phyloP scores from a whole-genome alignment of 176 grass and related monocot species.

The Carex kokanica region DNA sequence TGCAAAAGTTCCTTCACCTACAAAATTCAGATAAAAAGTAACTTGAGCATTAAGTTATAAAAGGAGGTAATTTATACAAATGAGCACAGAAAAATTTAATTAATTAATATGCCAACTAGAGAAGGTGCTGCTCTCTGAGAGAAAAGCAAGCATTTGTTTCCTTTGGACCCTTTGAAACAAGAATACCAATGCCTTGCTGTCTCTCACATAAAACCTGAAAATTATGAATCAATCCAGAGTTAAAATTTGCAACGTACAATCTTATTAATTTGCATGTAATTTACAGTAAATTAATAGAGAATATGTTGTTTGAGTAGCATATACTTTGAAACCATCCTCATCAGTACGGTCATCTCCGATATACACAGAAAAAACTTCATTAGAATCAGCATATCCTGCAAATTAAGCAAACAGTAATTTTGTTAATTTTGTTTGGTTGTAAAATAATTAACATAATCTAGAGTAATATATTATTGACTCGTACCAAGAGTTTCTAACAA shows the following conservation, averaged over 20 bases:
- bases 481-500: no score
- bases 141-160: slow-evolving; percentile 73
- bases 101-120: no score
- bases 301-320: background rate
- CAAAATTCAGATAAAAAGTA: background rate
- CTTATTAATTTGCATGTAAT: no score
- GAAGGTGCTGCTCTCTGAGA: slow-evolving; percentile 63
- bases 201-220: slow-evolving; percentile 46
- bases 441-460: no score
- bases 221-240: background rate
- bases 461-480: no score
- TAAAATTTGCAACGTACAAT: slow-evolving; percentile 3
- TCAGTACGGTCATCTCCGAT: slow-evolving; percentile 96
- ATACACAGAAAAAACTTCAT: no score
- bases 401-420: no score
- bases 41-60: background rate
- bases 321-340: slow-evolving; percentile 91
- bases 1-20: slow-evolving; percentile 52
- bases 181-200: slow-evolving; percentile 72
- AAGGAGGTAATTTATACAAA: slow-evolving; percentile 1
- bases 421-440: no score
- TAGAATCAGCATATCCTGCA: no score
- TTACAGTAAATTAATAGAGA: background rate
- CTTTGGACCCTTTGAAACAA: slow-evolving; percentile 81
- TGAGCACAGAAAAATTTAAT: no score